Percentiles rank a stretch among this genome's conserved stretches.
Evolutionary conservation across 2,329 filamentous ascomycete genomes (phyloP).

Genomic region (Colletotrichum sp.): DNA sequence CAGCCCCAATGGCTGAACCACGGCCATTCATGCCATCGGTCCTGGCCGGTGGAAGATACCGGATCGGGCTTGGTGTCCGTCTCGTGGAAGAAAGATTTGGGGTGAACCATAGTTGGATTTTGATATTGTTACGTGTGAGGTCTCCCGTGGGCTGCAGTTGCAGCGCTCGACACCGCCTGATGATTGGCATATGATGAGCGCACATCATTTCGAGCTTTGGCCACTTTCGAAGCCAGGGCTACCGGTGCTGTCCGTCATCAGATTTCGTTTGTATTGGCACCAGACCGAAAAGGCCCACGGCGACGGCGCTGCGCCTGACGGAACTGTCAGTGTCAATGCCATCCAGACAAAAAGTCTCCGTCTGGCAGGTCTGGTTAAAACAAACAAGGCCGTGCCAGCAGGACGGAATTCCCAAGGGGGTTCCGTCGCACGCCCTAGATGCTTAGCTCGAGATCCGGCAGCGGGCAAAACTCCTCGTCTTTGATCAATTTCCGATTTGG

Average conservation of each 20-base stretch:
- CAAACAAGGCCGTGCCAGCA: neutral
- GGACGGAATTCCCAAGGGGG: neutral
- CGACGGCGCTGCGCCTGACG: neutral
- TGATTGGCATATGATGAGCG: neutral
- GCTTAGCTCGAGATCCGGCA: neutral
- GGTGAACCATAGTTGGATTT: neutral
- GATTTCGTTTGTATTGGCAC: neutral
- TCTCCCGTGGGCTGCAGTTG: neutral
- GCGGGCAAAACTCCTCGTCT: neutral
- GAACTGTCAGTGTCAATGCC: neutral
- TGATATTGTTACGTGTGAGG: neutral
- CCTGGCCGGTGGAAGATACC: neutral
- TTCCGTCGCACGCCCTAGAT: neutral
- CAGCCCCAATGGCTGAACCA: neutral
- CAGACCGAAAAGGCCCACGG: neutral
- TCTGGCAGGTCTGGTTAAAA: neutral
- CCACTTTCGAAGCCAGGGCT: neutral
- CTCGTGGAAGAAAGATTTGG: neutral
- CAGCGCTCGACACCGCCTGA: neutral
- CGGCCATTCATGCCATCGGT: neutral
- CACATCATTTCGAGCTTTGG: conserved; percentile 2
- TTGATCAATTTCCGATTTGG: conserved; percentile 9
- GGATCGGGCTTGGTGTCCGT: neutral
- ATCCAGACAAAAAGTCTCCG: neutral
- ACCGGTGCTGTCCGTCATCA: neutral